phyloP scores from a whole-genome alignment of 352 stramenopile species.

The Globisporangium viniferum region DNA sequence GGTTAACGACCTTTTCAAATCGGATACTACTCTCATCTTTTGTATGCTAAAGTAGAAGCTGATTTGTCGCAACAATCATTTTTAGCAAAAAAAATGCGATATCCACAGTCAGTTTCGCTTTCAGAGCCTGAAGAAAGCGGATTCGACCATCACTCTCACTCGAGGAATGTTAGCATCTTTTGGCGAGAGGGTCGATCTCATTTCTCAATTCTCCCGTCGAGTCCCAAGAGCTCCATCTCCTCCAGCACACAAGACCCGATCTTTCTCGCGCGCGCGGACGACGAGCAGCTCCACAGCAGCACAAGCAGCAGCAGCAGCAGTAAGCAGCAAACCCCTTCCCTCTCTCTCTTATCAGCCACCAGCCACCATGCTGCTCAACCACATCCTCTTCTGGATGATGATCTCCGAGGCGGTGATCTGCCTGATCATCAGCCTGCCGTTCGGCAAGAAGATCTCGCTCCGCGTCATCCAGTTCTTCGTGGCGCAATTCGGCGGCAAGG shows the following conservation, averaged over 20 bases:
- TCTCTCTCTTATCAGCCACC: not conserved
- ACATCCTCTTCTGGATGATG: conserved; percentile 60
- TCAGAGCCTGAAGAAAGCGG: no score
- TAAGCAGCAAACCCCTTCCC: not conserved
- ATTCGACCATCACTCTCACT: not conserved
- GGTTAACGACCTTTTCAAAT: no score
- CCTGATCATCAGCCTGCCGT: conserved; percentile 48
- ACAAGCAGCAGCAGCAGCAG: not conserved
- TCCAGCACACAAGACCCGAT: conserved; percentile 3
- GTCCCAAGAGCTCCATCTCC: not conserved
- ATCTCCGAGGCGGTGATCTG: conserved; percentile 42
- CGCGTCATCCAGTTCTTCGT: conserved; percentile 58
- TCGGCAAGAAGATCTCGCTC: conserved; percentile 58
- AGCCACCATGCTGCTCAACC: conserved; percentile 34
- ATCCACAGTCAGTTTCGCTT: not conserved
- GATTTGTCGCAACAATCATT: no score
- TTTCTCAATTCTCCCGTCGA: not conserved
- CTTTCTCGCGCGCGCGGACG: conserved; percentile 1
- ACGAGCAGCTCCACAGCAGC: not conserved
- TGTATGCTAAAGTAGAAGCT: no score
- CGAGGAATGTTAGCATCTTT: not conserved
- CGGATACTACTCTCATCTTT: no score
- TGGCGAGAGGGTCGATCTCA: not conserved
- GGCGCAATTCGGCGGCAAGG: conserved; percentile 33
- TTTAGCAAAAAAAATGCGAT: not conserved